phyloP scores from a whole-genome alignment of 2,329 filamentous ascomycete species.

The Myriosclerotinia scirpicola region DNA sequence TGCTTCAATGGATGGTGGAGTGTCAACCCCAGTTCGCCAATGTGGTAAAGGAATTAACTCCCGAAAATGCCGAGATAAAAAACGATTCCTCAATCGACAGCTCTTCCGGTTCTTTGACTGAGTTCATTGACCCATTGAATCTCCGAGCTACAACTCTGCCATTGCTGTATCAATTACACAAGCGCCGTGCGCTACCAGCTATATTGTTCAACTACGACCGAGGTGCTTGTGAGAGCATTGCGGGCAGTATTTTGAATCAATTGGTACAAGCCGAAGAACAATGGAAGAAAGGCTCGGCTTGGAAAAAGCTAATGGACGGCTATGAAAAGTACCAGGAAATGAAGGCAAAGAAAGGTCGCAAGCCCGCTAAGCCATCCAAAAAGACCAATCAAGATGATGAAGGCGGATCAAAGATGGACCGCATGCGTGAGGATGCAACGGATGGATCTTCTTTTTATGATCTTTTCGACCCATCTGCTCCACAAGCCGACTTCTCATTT shows the following conservation, averaged over 20 bases:
- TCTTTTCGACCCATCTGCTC: constrained; percentile 66
- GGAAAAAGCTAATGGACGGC: constrained; percentile 58
- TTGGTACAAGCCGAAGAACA: constrained; percentile 54
- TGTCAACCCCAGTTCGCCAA: constrained; percentile 45
- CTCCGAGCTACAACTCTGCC: constrained; percentile 52
- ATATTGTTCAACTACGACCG: constrained; percentile 79
- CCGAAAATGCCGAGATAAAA: constrained; percentile 14
- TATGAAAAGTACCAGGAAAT: constrained; percentile 58
- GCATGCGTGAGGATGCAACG: constrained; percentile 55
- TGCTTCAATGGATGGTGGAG: constrained; percentile 61
- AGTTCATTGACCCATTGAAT: constrained; percentile 37
- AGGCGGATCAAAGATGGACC: constrained; percentile 55
- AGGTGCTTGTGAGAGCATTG: constrained; percentile 60
- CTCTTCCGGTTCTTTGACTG: constrained; percentile 30
- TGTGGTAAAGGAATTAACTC: constrained; percentile 49
- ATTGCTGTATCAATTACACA: constrained; percentile 59
- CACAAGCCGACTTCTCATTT: constrained; percentile 64
- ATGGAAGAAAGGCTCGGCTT: constrained; percentile 59
- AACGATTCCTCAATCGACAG: constrained; percentile 17
- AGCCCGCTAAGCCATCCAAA: constrained; percentile 44
- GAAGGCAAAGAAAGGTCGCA: constrained; percentile 47
- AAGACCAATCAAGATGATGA: constrained; percentile 50
- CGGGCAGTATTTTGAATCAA: constrained; percentile 50
- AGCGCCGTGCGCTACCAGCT: constrained; percentile 66
- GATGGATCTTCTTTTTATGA: constrained; percentile 58